Evolutionary conservation across 371 early-diverging fungal genomes (phyloP), one percentile per base, ranked within the genome.

Genomic region (Gilbertella persicaria): DNA sequence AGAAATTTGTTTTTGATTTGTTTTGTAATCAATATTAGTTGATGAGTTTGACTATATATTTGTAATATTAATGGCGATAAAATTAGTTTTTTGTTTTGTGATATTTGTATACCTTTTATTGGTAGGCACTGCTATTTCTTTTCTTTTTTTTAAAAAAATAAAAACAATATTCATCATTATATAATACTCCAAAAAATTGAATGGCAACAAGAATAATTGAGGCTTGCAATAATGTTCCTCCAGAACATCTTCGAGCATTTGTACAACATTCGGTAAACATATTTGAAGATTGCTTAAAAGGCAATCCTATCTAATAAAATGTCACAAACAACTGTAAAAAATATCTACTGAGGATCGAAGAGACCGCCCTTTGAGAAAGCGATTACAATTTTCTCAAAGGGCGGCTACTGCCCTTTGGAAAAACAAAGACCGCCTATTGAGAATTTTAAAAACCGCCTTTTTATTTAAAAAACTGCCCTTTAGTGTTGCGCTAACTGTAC

Each of bases 81-180:
- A 49, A 49, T 50, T 41, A 50, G 41, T 49, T 39, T 37, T 49
- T 49, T 49, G 49, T 49, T 49, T 49, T 49, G 30, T 50, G 50
- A 50, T 50, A 50, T 41, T 50, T 50, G 50, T 50, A 50, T 40
- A 50, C 29, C 50, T 50, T 50, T 50, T 49, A 48, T n/a, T n/a
- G n/a, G n/a, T n/a, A n/a, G n/a, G n/a, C n/a, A n/a, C n/a, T n/a
- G 28, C 46, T 23, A 41, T 21, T 41, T 41, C 41, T 23, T 41
- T 41, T 21, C 23, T 46, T 46, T 46, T 46, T 46, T 46, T 29
- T n/a, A n/a, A n/a, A n/a, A n/a, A n/a, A n/a, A n/a, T n/a, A n/a
- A 46, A 46, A 33, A 29, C 46, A 46, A 29, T 46, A 19, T 46
- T 35, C 35, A 46, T 35, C 46, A 35, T 33, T 35, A 46, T 46